Base-by-base conservation (phyloP, 139 green algal genomes). In the Coelastrella sp. region DNA sequence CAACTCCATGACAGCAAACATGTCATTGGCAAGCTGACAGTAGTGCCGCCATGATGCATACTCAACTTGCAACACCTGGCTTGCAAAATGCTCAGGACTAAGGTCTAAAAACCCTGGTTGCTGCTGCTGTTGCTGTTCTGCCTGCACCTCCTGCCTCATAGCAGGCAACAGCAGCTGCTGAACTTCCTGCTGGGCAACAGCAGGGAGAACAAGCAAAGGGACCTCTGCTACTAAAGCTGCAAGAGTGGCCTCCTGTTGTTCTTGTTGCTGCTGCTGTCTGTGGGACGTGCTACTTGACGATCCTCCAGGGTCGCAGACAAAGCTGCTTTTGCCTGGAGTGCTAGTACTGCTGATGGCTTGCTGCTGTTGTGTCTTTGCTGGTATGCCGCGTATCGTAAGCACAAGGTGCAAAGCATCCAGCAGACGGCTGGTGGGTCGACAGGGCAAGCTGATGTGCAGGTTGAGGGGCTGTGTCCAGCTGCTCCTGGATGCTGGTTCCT, bases 121-220 rank as follows among this genome's bases (percentile, higher is more conserved):
- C 80, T 58, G 23, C 32, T 59, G 54, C 83, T 66, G 47, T 64
- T 87, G 65, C 66, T 71, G 66, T n/a, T 66, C 73, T 59, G 85
- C 58, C 73, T 90, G 85, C 68, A 84, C 73, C n/a, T 73, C 57
- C 73, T 90, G 73, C n/a, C 85, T 11, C 85, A 90, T 90, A 11
- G 85, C 85, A 23, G 85, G 85, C 73, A 90, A 73, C 74, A 90
- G 85, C 85, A 90, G 85, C 73, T 90, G 85, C 73, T 90, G 85
- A 13, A 90, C 85, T 68, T 90, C 85, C 23, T 90, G 85, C 73
- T 90, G 85, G 20, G 85, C 85, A 47, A 32, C 19, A n/a, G 74
- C 54, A 74, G 85, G 73, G 20, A 90, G n/a, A 57, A 90, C 54
- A 58, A 90, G 73, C 85, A 90, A 23, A 23, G 74, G 73, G 20